phyloP scores from a whole-genome alignment of 768 basidiomycete genomes.

The Lepiota brunneoincarnata region DNA sequence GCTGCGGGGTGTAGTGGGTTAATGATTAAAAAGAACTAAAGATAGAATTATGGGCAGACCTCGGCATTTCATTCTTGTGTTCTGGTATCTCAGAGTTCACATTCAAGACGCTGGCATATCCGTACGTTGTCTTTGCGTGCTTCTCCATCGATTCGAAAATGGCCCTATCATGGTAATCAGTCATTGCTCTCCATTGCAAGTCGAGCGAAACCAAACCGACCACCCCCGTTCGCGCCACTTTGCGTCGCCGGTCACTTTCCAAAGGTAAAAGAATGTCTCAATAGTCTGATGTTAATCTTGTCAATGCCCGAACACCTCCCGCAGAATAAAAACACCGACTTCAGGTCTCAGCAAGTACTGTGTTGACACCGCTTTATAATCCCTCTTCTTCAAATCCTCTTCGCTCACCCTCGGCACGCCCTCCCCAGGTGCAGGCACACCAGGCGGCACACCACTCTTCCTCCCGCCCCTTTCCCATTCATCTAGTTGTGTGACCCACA shows the following conservation, averaged over 20 bases:
- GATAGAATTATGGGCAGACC: slow-evolving; percentile 37
- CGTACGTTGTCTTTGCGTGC: slow-evolving; percentile 49
- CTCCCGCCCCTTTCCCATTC: slow-evolving; percentile 44
- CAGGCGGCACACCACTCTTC: slow-evolving; percentile 26
- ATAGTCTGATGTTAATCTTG: slow-evolving; percentile 45
- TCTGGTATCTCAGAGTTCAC: slow-evolving; percentile 37
- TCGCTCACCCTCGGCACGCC: slow-evolving; percentile 13
- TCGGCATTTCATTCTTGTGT: slow-evolving; percentile 66
- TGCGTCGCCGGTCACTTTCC: slow-evolving; percentile 61
- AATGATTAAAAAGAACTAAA: background rate
- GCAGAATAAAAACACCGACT: slow-evolving; percentile 33
- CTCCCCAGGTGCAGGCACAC: slow-evolving; percentile 7
- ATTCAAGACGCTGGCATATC: slow-evolving; percentile 53
- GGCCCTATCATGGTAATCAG: slow-evolving; percentile 35
- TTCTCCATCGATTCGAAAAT: slow-evolving; percentile 58
- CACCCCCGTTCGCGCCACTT: slow-evolving; percentile 76
- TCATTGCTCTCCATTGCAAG: slow-evolving; percentile 43
- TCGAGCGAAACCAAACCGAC: slow-evolving; percentile 42
- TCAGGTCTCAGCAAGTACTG: slow-evolving; percentile 65
- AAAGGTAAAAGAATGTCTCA: slow-evolving; percentile 69
- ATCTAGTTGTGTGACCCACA: slow-evolving; percentile 45
- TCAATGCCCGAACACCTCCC: background rate
- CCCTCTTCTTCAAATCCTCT: slow-evolving; percentile 32
- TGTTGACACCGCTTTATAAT: slow-evolving; percentile 43
- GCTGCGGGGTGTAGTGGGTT: slow-evolving; percentile 6